Conservation (phyloP, 2,329 filamentous ascomycete species). For the Byssothecium circinans region DNA sequence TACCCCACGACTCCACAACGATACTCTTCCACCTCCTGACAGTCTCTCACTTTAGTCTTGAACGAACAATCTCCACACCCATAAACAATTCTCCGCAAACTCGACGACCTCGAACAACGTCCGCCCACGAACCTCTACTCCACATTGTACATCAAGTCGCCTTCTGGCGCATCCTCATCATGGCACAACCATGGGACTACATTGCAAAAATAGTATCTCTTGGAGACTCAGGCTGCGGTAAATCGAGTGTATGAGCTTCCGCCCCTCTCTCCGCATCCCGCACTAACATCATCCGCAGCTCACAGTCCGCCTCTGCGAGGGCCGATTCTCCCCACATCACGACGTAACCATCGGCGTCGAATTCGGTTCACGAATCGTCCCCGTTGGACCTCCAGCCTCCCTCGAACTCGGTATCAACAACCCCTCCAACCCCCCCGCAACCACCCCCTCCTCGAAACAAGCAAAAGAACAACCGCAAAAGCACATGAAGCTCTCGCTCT, state of each 20-base stretch:
- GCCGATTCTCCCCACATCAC: conserved; percentile 89
- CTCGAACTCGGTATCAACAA: conserved; percentile 59
- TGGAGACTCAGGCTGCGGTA: conserved; percentile 93
- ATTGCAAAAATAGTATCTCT: conserved; percentile 99
- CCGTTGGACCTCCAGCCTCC: conserved; percentile 80
- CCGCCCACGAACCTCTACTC: conserved; percentile 6
- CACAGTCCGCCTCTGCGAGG: conserved; percentile 94
- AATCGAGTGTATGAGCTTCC: conserved; percentile 65
- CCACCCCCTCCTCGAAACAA: conserved; percentile 29
- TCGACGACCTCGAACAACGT: neutral
- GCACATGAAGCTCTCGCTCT: conserved; percentile 93
- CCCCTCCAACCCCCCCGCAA: conserved; percentile 33
- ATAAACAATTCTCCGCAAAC: neutral
- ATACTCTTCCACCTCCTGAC: too few relatives aligned
- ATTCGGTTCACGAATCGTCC: conserved; percentile 89
- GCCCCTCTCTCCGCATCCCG: neutral
- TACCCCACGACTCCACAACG: too few relatives aligned
- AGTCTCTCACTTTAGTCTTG: too few relatives aligned
- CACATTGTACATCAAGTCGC: conserved; percentile 6
- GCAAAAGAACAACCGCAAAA: conserved; percentile 51
- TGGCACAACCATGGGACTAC: conserved; percentile 85
- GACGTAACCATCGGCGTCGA: conserved; percentile 98
- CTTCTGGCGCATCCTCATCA: conserved; percentile 23
- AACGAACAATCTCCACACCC: neutral
- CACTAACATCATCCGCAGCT: conserved; percentile 55